A percentile compares a stretch with the other conserved stretches of the same genome.
phyloP scores from a whole-genome alignment of 108 stramenopile species.

The Seminavis robusta region DNA sequence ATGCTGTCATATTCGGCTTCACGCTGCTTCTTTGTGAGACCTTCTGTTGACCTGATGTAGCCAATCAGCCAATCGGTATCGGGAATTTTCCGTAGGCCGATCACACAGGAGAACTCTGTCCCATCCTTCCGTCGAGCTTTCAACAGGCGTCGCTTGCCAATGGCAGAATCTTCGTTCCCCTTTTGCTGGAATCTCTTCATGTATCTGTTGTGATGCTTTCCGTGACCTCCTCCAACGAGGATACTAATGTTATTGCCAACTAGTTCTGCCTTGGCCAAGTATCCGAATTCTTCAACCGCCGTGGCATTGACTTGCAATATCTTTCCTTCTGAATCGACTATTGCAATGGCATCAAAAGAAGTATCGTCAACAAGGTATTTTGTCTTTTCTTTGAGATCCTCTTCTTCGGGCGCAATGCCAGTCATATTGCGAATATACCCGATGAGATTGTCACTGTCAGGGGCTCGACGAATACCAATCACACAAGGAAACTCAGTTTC shows the following conservation, averaged over 20 bases:
- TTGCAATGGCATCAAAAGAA: neutral
- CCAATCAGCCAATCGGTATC: neutral
- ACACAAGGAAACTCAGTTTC: constrained; percentile 31
- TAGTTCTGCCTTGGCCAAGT: constrained; percentile 8
- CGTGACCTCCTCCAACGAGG: constrained; percentile 12
- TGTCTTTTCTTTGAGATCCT: too few species aligned
- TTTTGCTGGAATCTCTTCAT: constrained; percentile 18
- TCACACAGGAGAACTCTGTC: neutral
- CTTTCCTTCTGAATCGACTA: neutral
- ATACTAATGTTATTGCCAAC: constrained; percentile 19
- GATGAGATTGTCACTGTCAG: neutral
- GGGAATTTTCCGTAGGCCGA: neutral
- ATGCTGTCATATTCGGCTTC: too few species aligned
- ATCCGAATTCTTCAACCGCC: constrained; percentile 23
- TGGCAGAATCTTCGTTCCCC: neutral
- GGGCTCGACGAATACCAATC: constrained; percentile 28
- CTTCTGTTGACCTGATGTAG: too few species aligned
- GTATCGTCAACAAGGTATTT: too few species aligned
- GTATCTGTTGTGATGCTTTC: constrained; percentile 15
- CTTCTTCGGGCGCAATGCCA: too few species aligned
- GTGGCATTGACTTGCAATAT: constrained; percentile 5
- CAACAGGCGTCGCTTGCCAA: constrained; percentile 1
- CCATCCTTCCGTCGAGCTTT: too few species aligned
- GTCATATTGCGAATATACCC: constrained; percentile 38
- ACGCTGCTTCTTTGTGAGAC: too few species aligned